A percentile compares a stretch with the other conserved stretches of the same genome.
phyloP scores from a whole-genome alignment of 176 grass and related monocot species.

The Typha latifolia region DNA sequence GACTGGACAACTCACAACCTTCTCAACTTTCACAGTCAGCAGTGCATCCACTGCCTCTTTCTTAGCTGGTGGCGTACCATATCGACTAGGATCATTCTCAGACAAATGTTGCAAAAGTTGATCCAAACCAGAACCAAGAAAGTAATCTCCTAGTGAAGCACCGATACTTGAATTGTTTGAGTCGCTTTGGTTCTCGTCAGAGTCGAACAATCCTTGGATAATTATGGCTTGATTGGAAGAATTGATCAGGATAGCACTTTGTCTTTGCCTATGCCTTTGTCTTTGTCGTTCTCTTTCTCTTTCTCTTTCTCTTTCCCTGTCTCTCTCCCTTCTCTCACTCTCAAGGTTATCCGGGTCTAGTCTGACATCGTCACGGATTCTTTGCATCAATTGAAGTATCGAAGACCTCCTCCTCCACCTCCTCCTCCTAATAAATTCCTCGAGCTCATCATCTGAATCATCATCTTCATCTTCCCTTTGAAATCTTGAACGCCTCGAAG shows the following conservation, averaged over 20 bases:
- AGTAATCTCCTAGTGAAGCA: constrained; percentile 64
- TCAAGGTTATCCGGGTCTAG: constrained; percentile 18
- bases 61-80: constrained; percentile 77
- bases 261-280: background rate
- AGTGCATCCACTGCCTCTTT: constrained; percentile 71
- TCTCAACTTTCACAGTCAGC: constrained; percentile 57
- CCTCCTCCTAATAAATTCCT: constrained; percentile 56
- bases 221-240: constrained; percentile 84
- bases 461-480: constrained; percentile 48
- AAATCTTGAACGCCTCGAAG: constrained; percentile 24
- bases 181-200: constrained; percentile 27
- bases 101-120: constrained; percentile 84
- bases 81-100: constrained; percentile 58
- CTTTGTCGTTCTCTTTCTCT: constrained; percentile 21
- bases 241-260: constrained; percentile 42
- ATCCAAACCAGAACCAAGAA: constrained; percentile 64
- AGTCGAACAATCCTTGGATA: constrained; percentile 47
- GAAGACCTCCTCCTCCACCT: constrained; percentile 51
- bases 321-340: constrained; percentile 24
- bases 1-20: constrained; percentile 67
- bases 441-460: constrained; percentile 67
- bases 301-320: constrained; percentile 23
- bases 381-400: constrained; percentile 51
- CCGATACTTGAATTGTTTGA: constrained; percentile 24
- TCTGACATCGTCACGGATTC: constrained; percentile 65